phyloP scores from a whole-genome alignment of 306 rosid genomes.

The Prunus salicina region DNA sequence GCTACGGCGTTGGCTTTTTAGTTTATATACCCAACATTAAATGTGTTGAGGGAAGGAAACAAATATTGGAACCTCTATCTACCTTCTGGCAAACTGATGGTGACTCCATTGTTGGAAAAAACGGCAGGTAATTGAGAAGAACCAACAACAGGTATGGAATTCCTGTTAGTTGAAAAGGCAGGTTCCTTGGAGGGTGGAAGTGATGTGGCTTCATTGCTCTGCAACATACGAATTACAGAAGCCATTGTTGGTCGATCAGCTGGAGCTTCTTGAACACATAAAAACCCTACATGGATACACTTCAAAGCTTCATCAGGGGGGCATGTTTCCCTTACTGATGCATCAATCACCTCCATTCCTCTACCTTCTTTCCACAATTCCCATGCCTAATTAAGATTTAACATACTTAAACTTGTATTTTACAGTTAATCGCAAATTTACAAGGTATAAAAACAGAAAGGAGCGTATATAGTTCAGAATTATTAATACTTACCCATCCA shows the following conservation, averaged over 20 bases:
- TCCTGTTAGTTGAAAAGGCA: background rate
- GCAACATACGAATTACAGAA: background rate
- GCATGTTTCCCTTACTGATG: conserved; percentile 1
- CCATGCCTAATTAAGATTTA: conserved; percentile 15
- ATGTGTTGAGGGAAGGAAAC: no score
- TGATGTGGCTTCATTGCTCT: background rate
- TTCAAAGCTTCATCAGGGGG: background rate
- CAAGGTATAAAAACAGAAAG: no score
- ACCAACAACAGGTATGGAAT: no score
- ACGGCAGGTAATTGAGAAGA: no score
- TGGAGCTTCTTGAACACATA: conserved; percentile 23
- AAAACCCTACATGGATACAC: conserved; percentile 18
- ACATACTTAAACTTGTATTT: no score
- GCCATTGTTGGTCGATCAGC: conserved; percentile 24
- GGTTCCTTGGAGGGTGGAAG: conserved; percentile 20
- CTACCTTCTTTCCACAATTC: conserved; percentile 17
- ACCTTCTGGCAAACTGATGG: no score
- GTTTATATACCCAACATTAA: no score
- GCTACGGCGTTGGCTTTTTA: no score
- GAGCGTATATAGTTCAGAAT: background rate
- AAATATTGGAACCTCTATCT: no score
- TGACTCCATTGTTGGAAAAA: no score
- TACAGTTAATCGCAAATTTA: no score
- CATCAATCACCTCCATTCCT: conserved; percentile 28
- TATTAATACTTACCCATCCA: background rate